Conservation (phyloP, 208 protist genomes). For the Leishmania lainsoni region DNA sequence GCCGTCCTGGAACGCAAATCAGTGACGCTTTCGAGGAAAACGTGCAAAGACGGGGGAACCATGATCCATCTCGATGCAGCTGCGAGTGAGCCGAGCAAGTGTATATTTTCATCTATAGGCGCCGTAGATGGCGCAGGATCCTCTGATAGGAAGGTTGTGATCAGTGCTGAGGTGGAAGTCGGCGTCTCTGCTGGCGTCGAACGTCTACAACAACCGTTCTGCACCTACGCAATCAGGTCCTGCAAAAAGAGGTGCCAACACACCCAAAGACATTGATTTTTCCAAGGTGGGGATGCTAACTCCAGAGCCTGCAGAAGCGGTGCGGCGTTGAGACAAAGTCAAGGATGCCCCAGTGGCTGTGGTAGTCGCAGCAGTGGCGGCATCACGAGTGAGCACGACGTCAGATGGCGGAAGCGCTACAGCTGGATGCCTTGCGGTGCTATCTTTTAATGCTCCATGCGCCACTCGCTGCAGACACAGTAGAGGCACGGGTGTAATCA, state of each 20-base stretch:
- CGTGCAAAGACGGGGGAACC: background rate
- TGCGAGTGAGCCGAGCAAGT: background rate
- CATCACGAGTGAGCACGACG: background rate
- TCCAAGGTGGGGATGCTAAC: too few relatives aligned
- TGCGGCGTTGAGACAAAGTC: background rate
- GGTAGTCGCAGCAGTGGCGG: background rate
- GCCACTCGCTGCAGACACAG: constrained; percentile 9
- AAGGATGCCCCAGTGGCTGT: background rate
- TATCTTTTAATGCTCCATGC: background rate
- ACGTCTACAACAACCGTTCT: too few relatives aligned
- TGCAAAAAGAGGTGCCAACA: background rate
- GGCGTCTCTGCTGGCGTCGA: background rate
- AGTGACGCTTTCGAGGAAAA: background rate
- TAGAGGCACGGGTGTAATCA: too few relatives aligned
- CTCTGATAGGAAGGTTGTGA: background rate
- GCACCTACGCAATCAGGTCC: background rate
- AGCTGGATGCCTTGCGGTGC: too few relatives aligned
- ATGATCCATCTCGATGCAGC: background rate
- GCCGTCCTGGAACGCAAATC: background rate
- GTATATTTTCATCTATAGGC: background rate
- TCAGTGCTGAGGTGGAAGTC: background rate
- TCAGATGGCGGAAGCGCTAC: background rate
- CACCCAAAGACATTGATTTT: background rate
- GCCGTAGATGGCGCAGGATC: background rate
- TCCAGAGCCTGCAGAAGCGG: background rate